A percentile compares a stretch with the other conserved stretches of the same genome.
Evolutionary conservation across 345 rosid species (phyloP).

Genomic region (Pelargonium nanum): DNA sequence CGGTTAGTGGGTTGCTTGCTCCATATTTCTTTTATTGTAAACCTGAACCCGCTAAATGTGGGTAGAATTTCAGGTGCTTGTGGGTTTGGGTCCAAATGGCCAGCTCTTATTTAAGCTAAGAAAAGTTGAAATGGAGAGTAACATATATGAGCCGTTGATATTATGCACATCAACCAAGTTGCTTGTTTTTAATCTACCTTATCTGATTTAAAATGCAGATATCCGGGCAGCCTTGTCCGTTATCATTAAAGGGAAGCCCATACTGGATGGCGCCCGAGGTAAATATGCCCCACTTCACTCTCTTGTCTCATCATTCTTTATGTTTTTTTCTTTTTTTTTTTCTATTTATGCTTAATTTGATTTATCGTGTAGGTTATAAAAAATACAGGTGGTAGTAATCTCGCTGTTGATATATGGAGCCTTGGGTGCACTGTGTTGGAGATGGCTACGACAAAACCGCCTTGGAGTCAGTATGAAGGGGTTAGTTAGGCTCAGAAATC

Average conservation of each 20-base stretch:
- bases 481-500: conserved; percentile 22
- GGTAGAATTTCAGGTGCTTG: too few relatives aligned
- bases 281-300: conserved; percentile 1
- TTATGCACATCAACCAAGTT: background rate
- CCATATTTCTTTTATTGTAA: too few relatives aligned
- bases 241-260: conserved; percentile 78
- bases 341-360: background rate
- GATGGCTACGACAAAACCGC: conserved; percentile 80
- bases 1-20: too few relatives aligned
- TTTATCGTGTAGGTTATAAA: conserved; percentile 42
- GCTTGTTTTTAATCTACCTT: background rate
- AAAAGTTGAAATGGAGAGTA: background rate
- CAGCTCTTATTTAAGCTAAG: too few relatives aligned
- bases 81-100: too few relatives aligned
- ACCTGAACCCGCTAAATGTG: too few relatives aligned
- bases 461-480: conserved; percentile 83
- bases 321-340: too few relatives aligned
- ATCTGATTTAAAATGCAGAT: conserved; percentile 29
- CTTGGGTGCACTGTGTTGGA: conserved; percentile 81
- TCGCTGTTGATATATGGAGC: conserved; percentile 83
- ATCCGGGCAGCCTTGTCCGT: conserved; percentile 65
- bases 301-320: conserved; percentile 2
- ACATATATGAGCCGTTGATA: background rate
- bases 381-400: conserved; percentile 47
- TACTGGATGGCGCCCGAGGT: conserved; percentile 94